Evolutionary conservation across 2,329 filamentous ascomycete genomes (phyloP), one percentile per base, ranked within the genome.

Genomic region (Acrodontium crateriforme): DNA sequence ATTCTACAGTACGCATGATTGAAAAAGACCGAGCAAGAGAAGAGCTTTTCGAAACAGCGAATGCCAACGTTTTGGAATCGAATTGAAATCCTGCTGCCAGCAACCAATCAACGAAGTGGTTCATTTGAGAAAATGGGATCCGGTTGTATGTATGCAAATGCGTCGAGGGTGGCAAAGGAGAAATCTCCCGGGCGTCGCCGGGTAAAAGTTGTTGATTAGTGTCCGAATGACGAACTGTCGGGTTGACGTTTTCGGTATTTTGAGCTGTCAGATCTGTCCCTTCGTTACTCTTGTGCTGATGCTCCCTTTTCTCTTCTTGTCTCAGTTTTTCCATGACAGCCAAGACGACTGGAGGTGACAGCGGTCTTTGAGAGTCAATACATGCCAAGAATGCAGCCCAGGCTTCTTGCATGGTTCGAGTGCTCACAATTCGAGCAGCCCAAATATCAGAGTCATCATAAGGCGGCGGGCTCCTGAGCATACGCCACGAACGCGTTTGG

Each of bases 141-240:
- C 70, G 62, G 20, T 71, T 65, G 38, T 69, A 70, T 32, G 79
- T 77, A 30, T 74, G 69, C n/a, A 74, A 65, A 33, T 78, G 43
- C 63, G 65, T 49, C 63, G 79, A 50, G 30, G 69, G 62, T 12
- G 73, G 55, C 12, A 71, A 61, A 4, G 68, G 58, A 23, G 61
- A 52, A 7, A 67, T 55, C 42, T 74, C 70, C 32, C 52, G 59
- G 20, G 58, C 58, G 40, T 80, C 76, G 9, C 78, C 78, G 5
- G 76, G 71, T 2, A 69, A 45, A 9, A 60, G 15, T 31, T 43
- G 24, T 50, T 44, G 36, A 37, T 37, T n/a, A 6, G 38, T 20
- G 12, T 12, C 13, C 20, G 16, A 10, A 22, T 16, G 20, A 16
- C 15, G 23, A 5, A 22, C 19, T 14, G n/a, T 16, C 16, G 19